phyloP scores from a whole-genome alignment of 2,329 filamentous ascomycete species.

The Aureobasidium sp. region DNA sequence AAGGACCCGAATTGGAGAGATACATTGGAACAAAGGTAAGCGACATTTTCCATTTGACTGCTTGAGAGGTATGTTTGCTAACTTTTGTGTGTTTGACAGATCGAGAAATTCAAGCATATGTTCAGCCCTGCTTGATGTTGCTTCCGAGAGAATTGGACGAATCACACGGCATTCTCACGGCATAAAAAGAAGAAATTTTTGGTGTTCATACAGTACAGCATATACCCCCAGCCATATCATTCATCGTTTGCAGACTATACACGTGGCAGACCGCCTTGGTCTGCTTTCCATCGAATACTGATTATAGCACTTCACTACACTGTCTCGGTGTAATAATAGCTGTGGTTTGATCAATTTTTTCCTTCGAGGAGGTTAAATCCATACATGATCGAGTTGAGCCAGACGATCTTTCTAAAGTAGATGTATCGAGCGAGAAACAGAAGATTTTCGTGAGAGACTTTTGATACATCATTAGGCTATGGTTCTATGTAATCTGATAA shows the following conservation, averaged over 20 bases:
- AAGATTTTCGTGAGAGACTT: background rate
- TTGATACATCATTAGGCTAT: background rate
- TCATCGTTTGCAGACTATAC: background rate
- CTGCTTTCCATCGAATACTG: background rate
- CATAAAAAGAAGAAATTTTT: background rate
- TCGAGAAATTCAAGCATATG: constrained; percentile 49
- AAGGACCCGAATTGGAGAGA: constrained; percentile 81
- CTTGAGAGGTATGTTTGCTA: constrained; percentile 14
- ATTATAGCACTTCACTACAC: background rate
- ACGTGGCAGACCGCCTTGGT: too few relatives aligned
- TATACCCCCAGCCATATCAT: constrained; percentile 5
- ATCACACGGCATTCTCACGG: background rate
- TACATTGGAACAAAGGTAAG: constrained; percentile 91
- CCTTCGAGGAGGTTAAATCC: too few relatives aligned
- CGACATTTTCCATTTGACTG: constrained; percentile 13
- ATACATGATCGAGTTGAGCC: too few relatives aligned
- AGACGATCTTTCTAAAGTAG: too few relatives aligned
- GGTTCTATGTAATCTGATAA: background rate
- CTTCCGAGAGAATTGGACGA: background rate
- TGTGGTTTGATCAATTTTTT: too few relatives aligned
- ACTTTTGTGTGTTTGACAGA: constrained; percentile 26
- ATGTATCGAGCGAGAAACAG: too few relatives aligned
- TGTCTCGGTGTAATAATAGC: too few relatives aligned
- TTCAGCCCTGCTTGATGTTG: constrained; percentile 24
- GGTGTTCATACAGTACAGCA: constrained; percentile 7